Conservation (phyloP, 177 flowering plant genomes). For the Vitis hybrid region DNA sequence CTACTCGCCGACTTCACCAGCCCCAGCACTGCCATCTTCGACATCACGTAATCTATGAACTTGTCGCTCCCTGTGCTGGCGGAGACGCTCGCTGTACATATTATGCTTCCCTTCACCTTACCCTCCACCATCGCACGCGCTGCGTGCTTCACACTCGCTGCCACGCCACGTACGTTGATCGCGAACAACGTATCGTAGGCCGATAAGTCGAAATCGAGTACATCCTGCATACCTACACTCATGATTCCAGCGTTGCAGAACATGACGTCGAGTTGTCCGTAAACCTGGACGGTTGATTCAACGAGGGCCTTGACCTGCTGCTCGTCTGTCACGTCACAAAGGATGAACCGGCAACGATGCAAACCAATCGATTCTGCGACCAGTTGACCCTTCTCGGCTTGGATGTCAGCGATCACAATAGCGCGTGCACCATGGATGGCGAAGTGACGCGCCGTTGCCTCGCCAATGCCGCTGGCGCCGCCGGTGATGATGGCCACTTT, state of each 20-base stretch:
- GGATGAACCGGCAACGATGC: slow-evolving; percentile 26
- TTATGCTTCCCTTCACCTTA: slow-evolving; percentile 35
- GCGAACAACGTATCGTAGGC: slow-evolving; percentile 26
- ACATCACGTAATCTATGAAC: too few relatives aligned
- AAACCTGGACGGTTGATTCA: slow-evolving; percentile 19
- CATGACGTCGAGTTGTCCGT: slow-evolving; percentile 53
- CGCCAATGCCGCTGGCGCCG: slow-evolving; percentile 49
- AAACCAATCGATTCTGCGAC: slow-evolving; percentile 38
- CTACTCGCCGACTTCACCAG: too few relatives aligned
- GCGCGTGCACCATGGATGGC: slow-evolving; percentile 33
- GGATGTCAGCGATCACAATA: slow-evolving; percentile 56
- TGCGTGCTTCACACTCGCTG: slow-evolving; percentile 56
- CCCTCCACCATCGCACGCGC: slow-evolving; percentile 52
- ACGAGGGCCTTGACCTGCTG: slow-evolving; percentile 42
- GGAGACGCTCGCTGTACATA: slow-evolving; percentile 48
- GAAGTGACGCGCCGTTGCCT: slow-evolving; percentile 44
- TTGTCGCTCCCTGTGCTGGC: slow-evolving; percentile 15
- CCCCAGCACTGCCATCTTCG: too few relatives aligned
- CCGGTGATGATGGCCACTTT: slow-evolving; percentile 52
- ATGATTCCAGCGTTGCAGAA: slow-evolving; percentile 60
- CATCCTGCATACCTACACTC: slow-evolving; percentile 7
- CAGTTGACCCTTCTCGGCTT: slow-evolving; percentile 36
- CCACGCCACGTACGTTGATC: slow-evolving; percentile 49
- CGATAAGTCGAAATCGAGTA: slow-evolving; percentile 38
- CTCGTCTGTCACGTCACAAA: slow-evolving; percentile 59